Conservation (phyloP, 192 early-diverging fungal species). For the Phlyctochytrium bullatum region DNA sequence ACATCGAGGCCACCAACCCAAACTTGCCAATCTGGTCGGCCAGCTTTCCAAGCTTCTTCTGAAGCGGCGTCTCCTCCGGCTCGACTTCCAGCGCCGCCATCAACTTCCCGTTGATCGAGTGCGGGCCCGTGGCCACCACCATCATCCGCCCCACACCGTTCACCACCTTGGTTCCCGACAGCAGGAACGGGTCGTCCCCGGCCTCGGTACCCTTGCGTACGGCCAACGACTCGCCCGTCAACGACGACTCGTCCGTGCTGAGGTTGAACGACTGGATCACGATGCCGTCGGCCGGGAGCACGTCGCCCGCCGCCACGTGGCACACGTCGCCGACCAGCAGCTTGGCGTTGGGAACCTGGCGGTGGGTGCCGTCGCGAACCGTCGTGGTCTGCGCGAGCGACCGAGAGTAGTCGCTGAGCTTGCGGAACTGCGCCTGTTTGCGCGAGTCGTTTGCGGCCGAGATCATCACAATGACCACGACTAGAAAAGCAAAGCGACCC, state of each 20-base stretch:
- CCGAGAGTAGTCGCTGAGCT: conserved; percentile 42
- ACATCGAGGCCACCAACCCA: conserved; percentile 76
- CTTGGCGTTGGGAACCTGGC: conserved; percentile 73
- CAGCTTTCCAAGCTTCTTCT: conserved; percentile 82
- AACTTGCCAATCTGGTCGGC: conserved; percentile 94
- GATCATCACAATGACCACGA: conserved; percentile 86
- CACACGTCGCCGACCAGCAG: conserved; percentile 90
- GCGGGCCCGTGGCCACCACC: conserved; percentile 77
- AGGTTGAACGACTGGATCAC: conserved; percentile 77
- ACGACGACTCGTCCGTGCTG: conserved; percentile 82
- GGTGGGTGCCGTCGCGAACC: conserved; percentile 69
- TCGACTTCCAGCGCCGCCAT: conserved; percentile 87
- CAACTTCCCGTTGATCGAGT: conserved; percentile 86
- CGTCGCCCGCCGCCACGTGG: conserved; percentile 84
- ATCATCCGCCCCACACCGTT: conserved; percentile 87
- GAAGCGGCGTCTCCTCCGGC: conserved; percentile 85
- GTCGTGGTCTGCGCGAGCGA: conserved; percentile 44
- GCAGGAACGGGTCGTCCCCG: conserved; percentile 82
- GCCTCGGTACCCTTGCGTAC: conserved; percentile 70
- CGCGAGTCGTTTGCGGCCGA: conserved; percentile 75
- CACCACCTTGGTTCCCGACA: conserved; percentile 89
- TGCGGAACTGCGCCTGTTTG: conserved; percentile 55
- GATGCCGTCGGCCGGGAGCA: conserved; percentile 93
- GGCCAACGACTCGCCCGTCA: conserved; percentile 88
- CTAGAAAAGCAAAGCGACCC: conserved; percentile 43